These are phyloP conservation scores for Neonectria neomacrospora DNA, from an alignment of 2,329 filamentous ascomycete genomes.

Conservation along the genomic window DNA sequence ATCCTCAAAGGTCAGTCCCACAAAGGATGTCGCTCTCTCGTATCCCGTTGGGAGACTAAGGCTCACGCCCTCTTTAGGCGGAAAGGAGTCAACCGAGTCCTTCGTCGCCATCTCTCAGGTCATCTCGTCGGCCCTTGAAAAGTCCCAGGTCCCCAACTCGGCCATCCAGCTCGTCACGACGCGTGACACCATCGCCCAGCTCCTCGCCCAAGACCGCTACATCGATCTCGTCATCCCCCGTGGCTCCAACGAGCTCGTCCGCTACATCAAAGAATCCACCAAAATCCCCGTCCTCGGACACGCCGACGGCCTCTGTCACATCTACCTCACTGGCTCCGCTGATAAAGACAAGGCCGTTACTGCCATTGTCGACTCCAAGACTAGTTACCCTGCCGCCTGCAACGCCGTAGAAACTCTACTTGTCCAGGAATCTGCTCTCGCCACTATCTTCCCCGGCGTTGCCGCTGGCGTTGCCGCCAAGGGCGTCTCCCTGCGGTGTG, in stretches of 20 bases:
- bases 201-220: constrained; percentile 85
- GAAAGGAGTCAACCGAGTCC: constrained; percentile 95
- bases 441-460: constrained; percentile 74
- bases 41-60: not conserved
- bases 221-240: constrained; percentile 97
- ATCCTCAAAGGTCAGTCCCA: constrained; percentile 84
- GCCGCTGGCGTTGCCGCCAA: constrained; percentile 79
- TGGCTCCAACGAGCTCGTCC: constrained; percentile 89
- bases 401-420: constrained; percentile 94
- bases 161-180: constrained; percentile 96
- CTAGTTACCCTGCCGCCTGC: constrained; percentile 93
- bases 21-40: not conserved
- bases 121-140: constrained; percentile 80
- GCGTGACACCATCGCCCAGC: constrained; percentile 86
- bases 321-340: constrained; percentile 85
- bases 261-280: constrained; percentile 89
- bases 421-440: constrained; percentile 77
- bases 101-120: constrained; percentile 89
- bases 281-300: constrained; percentile 97
- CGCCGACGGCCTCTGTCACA: constrained; percentile 90
- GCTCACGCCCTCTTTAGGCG: constrained; percentile 62
- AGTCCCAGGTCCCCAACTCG: constrained; percentile 80
- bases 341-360: constrained; percentile 76
- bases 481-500: constrained; percentile 86
- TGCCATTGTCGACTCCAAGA: constrained; percentile 91